Evolutionary conservation across 768 basidiomycete species (phyloP), one percentile per base, ranked within the genome.

Genomic region (Nevesoporus exiguus): DNA sequence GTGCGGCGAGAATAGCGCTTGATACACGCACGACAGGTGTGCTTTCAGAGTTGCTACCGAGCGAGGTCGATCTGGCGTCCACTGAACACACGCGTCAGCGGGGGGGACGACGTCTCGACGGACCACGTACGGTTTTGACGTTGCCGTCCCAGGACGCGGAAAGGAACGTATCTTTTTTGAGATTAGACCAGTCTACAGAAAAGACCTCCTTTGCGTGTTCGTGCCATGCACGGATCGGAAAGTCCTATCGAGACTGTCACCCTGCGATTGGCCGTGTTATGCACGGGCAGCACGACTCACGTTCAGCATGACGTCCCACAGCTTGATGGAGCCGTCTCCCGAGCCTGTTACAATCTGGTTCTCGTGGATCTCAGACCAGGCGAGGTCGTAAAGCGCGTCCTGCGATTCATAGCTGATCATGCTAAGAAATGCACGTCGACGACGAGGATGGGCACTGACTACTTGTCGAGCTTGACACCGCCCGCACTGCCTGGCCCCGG

Each of bases 291-390:
- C 17, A 44, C 7, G 17, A 61, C 76, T 64, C 72, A 95, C 93
- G 63, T 93, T 86, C 46, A 97, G 75, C 76, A 84, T 82, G 22
- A 90, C 75, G 68, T 98, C 96, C 90, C 94, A 98, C 29, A 98
- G 74, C 67, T 85, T 85, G 64, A 97, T 79, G 14, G 90, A 88
- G 2, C 94, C 94, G 64, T 97, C 93, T 43, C 93, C 96, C 9
- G 91, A 93, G 1, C 83, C 89, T 1, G 92, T 85, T 2, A 90
- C 86, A 34, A 98, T 72, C 66, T 98, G 96, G 66, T 96, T 93
- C 74, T 96, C 94, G 71, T 97, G 92, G 30, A 84, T 71, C 73
- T 98, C 96, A 33, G 91, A 94, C 95, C 95, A 98, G 1, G 95
- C 93, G 45, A 93, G 74, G 64, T 95, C 93, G 68, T 88, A 95